Base-by-base conservation (phyloP, 202 grass and related monocot species). In the Alloteropsis angusta region DNA sequence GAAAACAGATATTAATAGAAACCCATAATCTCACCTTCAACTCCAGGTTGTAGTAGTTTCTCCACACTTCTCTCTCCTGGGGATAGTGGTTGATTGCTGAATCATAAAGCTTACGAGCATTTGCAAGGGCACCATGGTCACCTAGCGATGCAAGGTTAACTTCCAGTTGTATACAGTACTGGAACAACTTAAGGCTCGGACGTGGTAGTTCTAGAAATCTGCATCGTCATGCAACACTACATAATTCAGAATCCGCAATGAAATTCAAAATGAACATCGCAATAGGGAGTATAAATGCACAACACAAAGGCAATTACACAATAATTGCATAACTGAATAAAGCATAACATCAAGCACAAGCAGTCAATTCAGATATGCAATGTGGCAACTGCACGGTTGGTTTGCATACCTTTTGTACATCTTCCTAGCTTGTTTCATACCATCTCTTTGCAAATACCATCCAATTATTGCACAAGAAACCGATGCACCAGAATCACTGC, bases 1-100 rank as follows among this genome's bases (percentile, higher is more conserved):
- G 13, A 3, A 60, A 76, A 36, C 10, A 70, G 13, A 52, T 41
- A 69, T n/a, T 21, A 26, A 10, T 36, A 12, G 3, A 21, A 75
- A 59, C 5, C 9, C 54, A 5, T 11, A 14, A 13, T 36, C 76
- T 58, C 34, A 97, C 94, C 91, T 88, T 94, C 28, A 83, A 52
- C 79, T 94, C 95, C 81, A 98, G 87, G 19, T 35, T 57, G 80
- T 94, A 90, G 84, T 93, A 98, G 71, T 93, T 89, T 45, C 83
- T 93, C 92, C 89, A 94, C 8, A 98, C 32, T 45, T 89, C 78
- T 61, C 73, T 97, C 62, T 90, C 80, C 48, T 94, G 87, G 4
- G 85, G 60, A 82, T 92, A 87, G 18, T 87, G 49, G 67, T 65
- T 66, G n/a, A 90, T 17, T 64, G 83, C 85, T 37, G 87, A 83